These are phyloP conservation scores for Melastoma candidum DNA, from an alignment of 441 rosid genomes.

Conservation along the genomic window DNA sequence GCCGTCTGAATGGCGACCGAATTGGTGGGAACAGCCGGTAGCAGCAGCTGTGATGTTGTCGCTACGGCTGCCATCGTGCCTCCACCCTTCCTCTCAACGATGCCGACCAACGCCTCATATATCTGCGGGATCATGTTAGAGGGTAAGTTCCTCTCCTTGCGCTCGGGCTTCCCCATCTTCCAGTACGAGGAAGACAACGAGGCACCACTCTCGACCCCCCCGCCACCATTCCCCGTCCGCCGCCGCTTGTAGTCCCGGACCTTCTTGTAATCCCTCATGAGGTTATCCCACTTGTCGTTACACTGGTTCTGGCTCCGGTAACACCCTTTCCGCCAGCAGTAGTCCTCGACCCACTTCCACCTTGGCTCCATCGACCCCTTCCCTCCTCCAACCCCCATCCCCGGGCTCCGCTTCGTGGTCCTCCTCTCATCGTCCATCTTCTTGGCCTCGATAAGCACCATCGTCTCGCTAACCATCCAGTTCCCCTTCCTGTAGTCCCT, in stretches of 20 bases:
- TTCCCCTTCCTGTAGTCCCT: conserved; percentile 89
- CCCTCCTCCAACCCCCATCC: conserved; percentile 5
- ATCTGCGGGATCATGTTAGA: conserved; percentile 64
- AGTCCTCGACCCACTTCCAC: conserved; percentile 97
- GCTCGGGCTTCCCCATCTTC: conserved; percentile 72
- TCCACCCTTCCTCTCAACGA: conserved; percentile 45
- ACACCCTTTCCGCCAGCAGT: conserved; percentile 69
- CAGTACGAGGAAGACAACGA: conserved; percentile 34
- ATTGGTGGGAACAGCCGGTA: conserved; percentile 3
- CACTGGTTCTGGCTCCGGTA: conserved; percentile 88
- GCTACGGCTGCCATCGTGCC: not conserved
- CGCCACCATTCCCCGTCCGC: conserved; percentile 19
- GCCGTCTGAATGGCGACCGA: conserved; percentile 1
- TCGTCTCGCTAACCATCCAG: conserved; percentile 72
- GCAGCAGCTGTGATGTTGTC: not conserved
- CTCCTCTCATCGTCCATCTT: conserved; percentile 82
- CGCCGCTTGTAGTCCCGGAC: conserved; percentile 60
- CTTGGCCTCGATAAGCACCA: conserved; percentile 79
- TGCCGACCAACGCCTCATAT: conserved; percentile 57
- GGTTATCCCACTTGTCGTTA: conserved; percentile 96
- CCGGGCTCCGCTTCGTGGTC: conserved; percentile 37
- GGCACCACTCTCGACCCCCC: conserved; percentile 1
- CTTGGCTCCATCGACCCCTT: conserved; percentile 60
- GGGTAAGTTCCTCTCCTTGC: conserved; percentile 73
- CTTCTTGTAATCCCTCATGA: conserved; percentile 93